phyloP scores from a whole-genome alignment of 768 basidiomycete species.

The Amylocystis lapponica region DNA sequence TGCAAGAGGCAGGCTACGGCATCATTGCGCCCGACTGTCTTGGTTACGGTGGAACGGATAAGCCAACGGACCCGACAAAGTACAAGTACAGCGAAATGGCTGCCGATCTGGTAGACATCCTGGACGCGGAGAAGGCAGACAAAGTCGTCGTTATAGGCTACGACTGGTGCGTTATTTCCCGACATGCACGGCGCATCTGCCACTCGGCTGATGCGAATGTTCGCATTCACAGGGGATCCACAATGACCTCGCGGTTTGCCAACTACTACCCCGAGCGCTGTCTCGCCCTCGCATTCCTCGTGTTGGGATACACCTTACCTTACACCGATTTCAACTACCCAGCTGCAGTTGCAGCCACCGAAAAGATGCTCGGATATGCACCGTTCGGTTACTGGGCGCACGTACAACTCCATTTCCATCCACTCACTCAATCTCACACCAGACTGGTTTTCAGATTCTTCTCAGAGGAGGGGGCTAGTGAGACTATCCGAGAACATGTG shows the following conservation, averaged over 20 bases:
- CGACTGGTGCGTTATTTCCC: constrained; percentile 24
- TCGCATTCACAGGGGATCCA: constrained; percentile 28
- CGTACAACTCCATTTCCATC: not conserved
- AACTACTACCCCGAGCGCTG: constrained; percentile 36
- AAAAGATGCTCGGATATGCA: constrained; percentile 29
- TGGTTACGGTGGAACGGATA: constrained; percentile 41
- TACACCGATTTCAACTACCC: constrained; percentile 21
- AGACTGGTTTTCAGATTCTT: constrained; percentile 1
- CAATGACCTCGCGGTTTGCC: constrained; percentile 30
- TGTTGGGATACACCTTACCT: constrained; percentile 29
- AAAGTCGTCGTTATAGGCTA: constrained; percentile 29
- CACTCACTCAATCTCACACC: not conserved
- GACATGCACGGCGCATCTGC: not conserved
- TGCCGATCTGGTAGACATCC: constrained; percentile 29
- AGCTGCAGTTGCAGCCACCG: constrained; percentile 20
- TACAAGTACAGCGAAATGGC: constrained; percentile 23
- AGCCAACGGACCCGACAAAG: constrained; percentile 25
- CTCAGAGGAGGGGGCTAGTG: constrained; percentile 1
- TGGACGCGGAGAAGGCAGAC: constrained; percentile 22
- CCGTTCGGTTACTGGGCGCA: constrained; percentile 38
- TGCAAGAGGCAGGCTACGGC: constrained; percentile 36
- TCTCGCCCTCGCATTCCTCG: constrained; percentile 32
- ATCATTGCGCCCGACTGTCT: constrained; percentile 43
- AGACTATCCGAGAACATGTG: constrained; percentile 1
- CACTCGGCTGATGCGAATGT: not conserved